Percentiles rank a stretch among this genome's conserved stretches.
These are phyloP conservation scores for Atkinsonella hypoxylon DNA, from an alignment of 2,329 filamentous ascomycete species.

Conservation along the genomic window DNA sequence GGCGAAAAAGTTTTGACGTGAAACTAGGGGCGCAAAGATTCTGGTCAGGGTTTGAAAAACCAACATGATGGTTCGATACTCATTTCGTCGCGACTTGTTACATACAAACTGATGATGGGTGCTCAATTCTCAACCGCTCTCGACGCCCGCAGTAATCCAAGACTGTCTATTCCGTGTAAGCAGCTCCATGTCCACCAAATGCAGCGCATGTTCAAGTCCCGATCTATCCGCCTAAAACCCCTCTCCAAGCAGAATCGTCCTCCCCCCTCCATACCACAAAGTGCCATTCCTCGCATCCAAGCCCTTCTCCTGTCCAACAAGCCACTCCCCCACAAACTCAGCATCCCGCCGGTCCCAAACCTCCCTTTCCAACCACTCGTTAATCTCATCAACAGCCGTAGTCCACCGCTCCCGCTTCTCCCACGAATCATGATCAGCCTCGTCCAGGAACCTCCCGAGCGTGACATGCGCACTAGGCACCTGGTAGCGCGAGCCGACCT, in stretches of 20 bases:
- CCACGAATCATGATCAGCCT: conserved; percentile 48
- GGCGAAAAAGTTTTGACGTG: background rate
- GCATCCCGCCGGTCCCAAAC: conserved; percentile 50
- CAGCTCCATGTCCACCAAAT: background rate
- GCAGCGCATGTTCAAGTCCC: too few relatives aligned
- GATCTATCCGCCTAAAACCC: conserved; percentile 48
- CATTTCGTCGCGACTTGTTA: background rate
- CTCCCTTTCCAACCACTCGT: conserved; percentile 57
- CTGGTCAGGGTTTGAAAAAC: background rate
- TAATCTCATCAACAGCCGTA: conserved; percentile 60
- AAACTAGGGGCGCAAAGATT: background rate
- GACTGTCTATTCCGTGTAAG: background rate
- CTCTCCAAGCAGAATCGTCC: conserved; percentile 52
- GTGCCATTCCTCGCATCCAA: conserved; percentile 63
- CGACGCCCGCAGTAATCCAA: background rate
- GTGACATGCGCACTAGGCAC: conserved; percentile 87
- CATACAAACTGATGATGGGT: too few relatives aligned
- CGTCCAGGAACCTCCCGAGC: conserved; percentile 64
- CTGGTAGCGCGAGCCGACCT: conserved; percentile 67
- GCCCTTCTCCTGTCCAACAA: conserved; percentile 75
- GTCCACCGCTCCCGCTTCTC: conserved; percentile 54
- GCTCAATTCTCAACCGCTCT: background rate
- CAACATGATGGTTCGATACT: background rate
- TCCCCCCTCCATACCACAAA: conserved; percentile 80
- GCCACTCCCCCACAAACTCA: conserved; percentile 57